Evolutionary conservation across 495 filamentous ascomycete genomes (phyloP).

Genomic region (Xylaria venustula): DNA sequence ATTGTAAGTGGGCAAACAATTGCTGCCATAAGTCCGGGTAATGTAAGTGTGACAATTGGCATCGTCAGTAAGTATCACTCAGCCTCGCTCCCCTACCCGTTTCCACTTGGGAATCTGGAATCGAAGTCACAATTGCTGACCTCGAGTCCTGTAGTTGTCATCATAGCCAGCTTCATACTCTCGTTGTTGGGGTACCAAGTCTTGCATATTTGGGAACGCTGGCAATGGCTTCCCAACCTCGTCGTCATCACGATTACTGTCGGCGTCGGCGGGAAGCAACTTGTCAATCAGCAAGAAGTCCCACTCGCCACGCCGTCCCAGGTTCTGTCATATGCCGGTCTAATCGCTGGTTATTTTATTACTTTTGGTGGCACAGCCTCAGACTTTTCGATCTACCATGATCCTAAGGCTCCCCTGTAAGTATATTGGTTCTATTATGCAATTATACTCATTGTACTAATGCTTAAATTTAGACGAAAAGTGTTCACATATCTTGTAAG

Average conservation of each 20-base stretch:
- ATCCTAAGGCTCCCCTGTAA: conserved; percentile 38
- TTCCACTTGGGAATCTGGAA: too few species aligned
- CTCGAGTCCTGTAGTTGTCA: conserved; percentile 20
- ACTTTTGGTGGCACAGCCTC: conserved; percentile 42
- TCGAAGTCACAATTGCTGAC: background rate
- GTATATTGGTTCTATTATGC: background rate
- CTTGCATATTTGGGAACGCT: conserved; percentile 54
- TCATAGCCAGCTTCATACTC: conserved; percentile 44
- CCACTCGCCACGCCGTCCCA: conserved; percentile 26
- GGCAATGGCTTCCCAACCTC: conserved; percentile 55
- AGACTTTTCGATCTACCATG: conserved; percentile 44
- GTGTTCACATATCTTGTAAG: conserved; percentile 34
- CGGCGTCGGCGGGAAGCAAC: conserved; percentile 46
- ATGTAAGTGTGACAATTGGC: conserved; percentile 46
- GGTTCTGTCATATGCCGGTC: conserved; percentile 29
- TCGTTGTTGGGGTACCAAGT: conserved; percentile 53
- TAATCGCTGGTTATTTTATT: conserved; percentile 45
- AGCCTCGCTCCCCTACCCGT: background rate
- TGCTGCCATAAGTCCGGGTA: conserved; percentile 43
- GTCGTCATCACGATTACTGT: conserved; percentile 49
- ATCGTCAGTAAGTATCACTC: conserved; percentile 39
- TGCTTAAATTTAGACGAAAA: conserved; percentile 21
- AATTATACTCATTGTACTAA: background rate
- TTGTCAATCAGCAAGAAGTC: conserved; percentile 34
- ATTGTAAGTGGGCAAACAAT: conserved; percentile 45